Conservation (phyloP, 305 asterid species). For the Monarda citriodora region DNA sequence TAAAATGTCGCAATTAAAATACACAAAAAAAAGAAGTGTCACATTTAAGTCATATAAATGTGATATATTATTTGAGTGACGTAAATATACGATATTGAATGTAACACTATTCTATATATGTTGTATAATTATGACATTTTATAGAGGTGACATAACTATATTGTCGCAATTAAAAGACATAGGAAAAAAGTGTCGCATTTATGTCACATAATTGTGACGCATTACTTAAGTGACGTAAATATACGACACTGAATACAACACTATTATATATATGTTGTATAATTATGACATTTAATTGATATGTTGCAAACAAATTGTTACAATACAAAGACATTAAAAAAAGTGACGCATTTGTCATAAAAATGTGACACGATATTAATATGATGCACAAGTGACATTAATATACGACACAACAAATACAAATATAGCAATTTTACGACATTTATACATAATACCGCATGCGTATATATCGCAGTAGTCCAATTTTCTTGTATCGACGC, state of each 20-base stretch:
- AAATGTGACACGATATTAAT: neutral
- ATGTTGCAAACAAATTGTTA: neutral
- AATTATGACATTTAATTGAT: neutral
- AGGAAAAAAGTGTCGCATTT: neutral
- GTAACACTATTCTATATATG: neutral
- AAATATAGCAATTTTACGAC: neutral
- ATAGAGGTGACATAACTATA: too few species aligned
- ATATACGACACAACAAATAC: neutral
- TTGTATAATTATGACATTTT: neutral
- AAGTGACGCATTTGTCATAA: neutral
- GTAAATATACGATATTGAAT: too few species aligned
- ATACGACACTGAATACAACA: neutral
- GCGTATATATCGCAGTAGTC: neutral
- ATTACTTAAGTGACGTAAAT: neutral
- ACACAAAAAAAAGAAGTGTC: too few species aligned
- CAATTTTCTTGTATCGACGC: neutral
- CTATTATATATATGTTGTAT: neutral
- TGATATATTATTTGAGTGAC: too few species aligned
- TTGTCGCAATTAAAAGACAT: neutral
- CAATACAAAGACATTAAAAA: neutral
- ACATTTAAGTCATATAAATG: too few species aligned
- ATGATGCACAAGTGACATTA: neutral
- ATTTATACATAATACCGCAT: neutral
- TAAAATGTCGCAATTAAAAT: too few species aligned
- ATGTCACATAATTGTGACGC: neutral